Evolutionary conservation across 2,329 filamentous ascomycete species (phyloP).

Genomic region (Aureobasidium sp.): DNA sequence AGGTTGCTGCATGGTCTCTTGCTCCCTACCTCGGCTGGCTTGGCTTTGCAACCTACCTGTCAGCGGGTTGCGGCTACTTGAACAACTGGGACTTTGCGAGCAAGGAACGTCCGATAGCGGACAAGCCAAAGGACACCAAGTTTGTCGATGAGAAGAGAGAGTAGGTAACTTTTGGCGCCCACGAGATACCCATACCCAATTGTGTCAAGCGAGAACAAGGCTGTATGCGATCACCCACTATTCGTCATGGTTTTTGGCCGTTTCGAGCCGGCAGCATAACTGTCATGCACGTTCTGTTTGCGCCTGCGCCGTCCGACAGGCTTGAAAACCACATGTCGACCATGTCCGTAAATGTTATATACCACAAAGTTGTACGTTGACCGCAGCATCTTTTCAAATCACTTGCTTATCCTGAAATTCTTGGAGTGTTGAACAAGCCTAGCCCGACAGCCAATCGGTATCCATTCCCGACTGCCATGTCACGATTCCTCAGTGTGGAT

Average conservation of each 20-base stretch:
- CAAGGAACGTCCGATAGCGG: conserved; percentile 21
- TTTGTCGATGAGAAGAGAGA: conserved; percentile 17
- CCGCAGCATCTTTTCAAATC: conserved; percentile 10
- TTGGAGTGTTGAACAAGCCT: conserved; percentile 14
- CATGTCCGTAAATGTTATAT: conserved; percentile 9
- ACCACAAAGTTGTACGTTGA: conserved; percentile 1
- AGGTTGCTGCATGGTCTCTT: conserved; percentile 64
- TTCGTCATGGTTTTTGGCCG: conserved; percentile 7
- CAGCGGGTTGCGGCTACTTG: conserved; percentile 40
- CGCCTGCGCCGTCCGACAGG: conserved; percentile 8
- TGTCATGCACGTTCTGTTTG: conserved; percentile 12
- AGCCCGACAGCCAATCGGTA: conserved; percentile 8
- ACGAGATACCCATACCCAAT: not conserved
- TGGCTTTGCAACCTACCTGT: conserved; percentile 80
- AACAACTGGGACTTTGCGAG: conserved; percentile 34
- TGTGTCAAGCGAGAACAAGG: not conserved
- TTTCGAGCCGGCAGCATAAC: conserved; percentile 12
- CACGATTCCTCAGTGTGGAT: not conserved
- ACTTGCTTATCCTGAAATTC: conserved; percentile 3
- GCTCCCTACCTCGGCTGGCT: conserved; percentile 82
- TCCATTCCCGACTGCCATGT: not conserved
- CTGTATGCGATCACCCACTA: not conserved
- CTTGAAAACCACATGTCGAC: not conserved
- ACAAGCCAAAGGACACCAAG: conserved; percentile 5
- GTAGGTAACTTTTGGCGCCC: conserved; percentile 11